Evolutionary conservation across 2,329 filamentous ascomycete genomes (phyloP).

Genomic region (Botrytis fabae): DNA sequence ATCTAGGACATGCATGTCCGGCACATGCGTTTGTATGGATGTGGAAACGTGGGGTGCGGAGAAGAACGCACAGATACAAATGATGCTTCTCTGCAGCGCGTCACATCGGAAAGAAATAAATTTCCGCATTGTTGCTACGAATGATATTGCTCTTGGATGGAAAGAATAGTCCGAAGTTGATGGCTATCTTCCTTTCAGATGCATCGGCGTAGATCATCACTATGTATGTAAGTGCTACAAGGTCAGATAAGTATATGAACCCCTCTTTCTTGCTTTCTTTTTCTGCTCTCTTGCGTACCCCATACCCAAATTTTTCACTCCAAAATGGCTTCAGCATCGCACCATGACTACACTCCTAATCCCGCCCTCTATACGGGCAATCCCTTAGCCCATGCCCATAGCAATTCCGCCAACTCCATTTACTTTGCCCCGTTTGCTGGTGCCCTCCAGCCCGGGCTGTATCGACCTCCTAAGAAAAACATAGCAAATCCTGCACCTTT

Average conservation of each 20-base stretch:
- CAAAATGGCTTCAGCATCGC: neutral
- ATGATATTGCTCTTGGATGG: neutral
- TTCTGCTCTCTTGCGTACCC: neutral
- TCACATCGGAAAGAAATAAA: neutral
- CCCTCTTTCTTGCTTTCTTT: neutral
- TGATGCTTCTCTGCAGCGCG: neutral
- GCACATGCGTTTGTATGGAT: neutral
- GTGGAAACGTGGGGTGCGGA: neutral
- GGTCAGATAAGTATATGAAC: neutral
- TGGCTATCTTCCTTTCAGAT: neutral
- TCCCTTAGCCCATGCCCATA: neutral
- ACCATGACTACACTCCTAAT: neutral
- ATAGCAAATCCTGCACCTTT: neutral
- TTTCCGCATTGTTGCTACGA: neutral
- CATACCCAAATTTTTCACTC: rapidly evolving
- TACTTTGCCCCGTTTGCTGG: neutral
- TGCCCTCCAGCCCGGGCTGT: neutral
- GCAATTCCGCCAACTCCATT: neutral
- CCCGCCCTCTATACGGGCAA: neutral
- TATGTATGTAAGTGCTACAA: neutral
- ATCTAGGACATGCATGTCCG: neutral
- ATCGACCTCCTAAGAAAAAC: neutral
- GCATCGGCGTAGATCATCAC: neutral
- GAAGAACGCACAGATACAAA: neutral
- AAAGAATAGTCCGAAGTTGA: neutral